Evolutionary conservation across 306 rosid species (phyloP).

Genomic region (Fagus sylvatica): DNA sequence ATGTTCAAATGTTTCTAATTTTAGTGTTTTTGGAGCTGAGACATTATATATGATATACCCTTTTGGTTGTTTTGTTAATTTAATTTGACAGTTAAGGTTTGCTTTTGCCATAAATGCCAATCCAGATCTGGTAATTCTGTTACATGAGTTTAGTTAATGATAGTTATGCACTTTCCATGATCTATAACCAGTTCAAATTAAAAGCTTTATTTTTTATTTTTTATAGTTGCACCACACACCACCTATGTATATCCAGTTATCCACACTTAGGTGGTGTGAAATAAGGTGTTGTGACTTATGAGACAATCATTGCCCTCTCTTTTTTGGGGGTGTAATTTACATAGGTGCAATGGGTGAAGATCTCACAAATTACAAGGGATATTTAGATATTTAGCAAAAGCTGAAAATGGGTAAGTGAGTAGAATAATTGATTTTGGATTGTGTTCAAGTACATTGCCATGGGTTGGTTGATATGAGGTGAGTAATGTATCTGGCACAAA

Average conservation of each 20-base stretch:
- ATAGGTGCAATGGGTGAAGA: constrained; percentile 13
- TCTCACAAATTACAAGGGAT: constrained; percentile 15
- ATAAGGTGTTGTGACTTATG: no score
- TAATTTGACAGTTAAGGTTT: constrained; percentile 16
- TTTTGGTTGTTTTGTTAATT: constrained; percentile 2
- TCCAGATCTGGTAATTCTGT: constrained; percentile 53
- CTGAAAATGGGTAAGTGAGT: neutral
- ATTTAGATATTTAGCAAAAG: neutral
- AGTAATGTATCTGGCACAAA: no score
- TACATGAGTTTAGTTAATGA: neutral
- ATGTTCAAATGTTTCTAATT: constrained; percentile 1
- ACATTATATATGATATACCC: neutral
- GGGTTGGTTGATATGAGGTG: neutral
- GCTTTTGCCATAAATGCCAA: constrained; percentile 9
- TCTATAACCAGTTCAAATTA: constrained; percentile 26
- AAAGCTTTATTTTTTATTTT: neutral
- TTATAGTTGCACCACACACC: no score
- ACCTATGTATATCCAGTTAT: no score
- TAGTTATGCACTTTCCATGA: constrained; percentile 13
- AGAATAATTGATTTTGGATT: neutral
- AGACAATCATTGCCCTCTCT: no score
- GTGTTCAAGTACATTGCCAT: neutral
- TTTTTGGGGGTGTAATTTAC: neutral
- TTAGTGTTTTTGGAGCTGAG: neutral
- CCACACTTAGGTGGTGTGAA: no score